Evolutionary conservation across 768 basidiomycete genomes (phyloP), one percentile per base, ranked within the genome.

Genomic region (Xanthoconium stramineum): DNA sequence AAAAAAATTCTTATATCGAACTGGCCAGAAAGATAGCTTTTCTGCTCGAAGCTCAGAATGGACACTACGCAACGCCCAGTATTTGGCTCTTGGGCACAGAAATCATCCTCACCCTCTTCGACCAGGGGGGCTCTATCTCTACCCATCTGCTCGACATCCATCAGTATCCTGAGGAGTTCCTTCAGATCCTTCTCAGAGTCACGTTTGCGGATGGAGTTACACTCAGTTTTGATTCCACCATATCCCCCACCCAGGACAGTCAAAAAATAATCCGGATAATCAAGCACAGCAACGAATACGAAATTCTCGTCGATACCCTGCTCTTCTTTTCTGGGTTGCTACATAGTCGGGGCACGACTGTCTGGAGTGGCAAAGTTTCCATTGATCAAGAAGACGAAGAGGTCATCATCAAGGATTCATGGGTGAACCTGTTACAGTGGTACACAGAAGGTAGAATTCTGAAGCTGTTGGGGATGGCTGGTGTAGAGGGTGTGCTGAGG

Each of bases 141-240:
- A 58, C 57, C 0, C 17, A 19, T 6, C 28, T 20, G 4, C 37
- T 61, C 20, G 7, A 60, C 19, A 56, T 62, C 17, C 53, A 62
- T 24, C 2, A 39, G 0, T 10, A 30, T 3, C 55, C 61, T 1
- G 24, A 28, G 7, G 12, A 20, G 13, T 43, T 43, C 13, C 42
- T 43, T 13, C 7, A 3, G 10, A 43, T 43, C 11, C 42, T 43
- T 12, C 20, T 43, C 13, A 20, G 42, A 24, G 6, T 43, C 42
- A 43, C 42, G 5, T 43, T 43, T 6, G 12, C 24, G 7, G 24
- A 43, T 8, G 13, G 42, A 6, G 13, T 12, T 12, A 5, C 12
- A 6, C 42, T 43, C 13, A 11, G 42, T 24, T 43, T 43, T 5
- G 24, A 43, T 43, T 43, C n/a, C n/a, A n/a, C n/a, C n/a, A n/a